Percentiles rank a stretch among this genome's conserved stretches.
These are phyloP conservation scores for Neofusicoccum ribis DNA, from an alignment of 2,329 filamentous ascomycete genomes.

Conservation along the genomic window DNA sequence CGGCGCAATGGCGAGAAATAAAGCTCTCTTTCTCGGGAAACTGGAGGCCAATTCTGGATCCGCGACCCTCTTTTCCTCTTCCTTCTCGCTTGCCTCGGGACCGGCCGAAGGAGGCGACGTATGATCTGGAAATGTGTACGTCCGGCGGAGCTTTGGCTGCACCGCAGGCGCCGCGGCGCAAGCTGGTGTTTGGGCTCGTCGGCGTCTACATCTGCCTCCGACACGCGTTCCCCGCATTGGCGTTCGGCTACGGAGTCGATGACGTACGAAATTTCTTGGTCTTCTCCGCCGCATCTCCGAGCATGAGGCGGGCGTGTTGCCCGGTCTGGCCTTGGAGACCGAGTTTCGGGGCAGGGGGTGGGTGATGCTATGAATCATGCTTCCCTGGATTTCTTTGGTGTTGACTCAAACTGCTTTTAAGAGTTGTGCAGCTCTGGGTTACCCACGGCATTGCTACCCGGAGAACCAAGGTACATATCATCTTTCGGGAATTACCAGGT, in stretches of 20 bases:
- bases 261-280: background rate
- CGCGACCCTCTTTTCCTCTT: background rate
- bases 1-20: background rate
- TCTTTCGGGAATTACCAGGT: too few species aligned
- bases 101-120: background rate
- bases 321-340: too few species aligned
- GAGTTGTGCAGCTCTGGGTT: too few species aligned
- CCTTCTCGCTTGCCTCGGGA: background rate
- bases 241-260: background rate
- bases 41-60: background rate
- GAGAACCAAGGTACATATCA: too few species aligned
- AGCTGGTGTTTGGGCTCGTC: background rate
- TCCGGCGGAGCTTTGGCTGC: background rate
- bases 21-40: background rate
- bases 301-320: background rate
- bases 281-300: background rate
- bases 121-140: too few species aligned
- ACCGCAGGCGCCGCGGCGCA: background rate
- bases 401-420: too few species aligned
- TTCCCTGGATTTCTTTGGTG: too few species aligned
- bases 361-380: too few species aligned
- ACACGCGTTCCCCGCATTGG: background rate
- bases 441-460: too few species aligned
- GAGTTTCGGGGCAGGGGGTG: too few species aligned
- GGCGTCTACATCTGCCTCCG: background rate